Base-by-base conservation (phyloP, 139 green algal species). In the Eudorina sp. region DNA sequence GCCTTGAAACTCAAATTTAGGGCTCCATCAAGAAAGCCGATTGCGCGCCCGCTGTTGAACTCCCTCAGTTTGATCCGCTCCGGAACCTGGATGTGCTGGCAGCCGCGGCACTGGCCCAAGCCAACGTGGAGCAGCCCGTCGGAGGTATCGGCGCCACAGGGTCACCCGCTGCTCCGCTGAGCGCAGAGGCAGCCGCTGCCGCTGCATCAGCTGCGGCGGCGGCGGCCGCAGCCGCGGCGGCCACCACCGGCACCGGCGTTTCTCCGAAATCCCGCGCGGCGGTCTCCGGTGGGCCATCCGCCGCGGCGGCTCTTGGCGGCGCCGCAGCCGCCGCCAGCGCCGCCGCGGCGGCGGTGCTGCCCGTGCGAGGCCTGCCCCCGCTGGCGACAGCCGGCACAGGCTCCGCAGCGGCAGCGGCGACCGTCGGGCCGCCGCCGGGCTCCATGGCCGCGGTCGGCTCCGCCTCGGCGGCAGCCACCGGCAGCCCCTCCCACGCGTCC, bases 1-100 rank as follows among this genome's bases (percentile, higher is more conserved):
- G 27, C 23, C 27, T 66, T 7, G 8, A 66, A 66, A 25, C 3
- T 66, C 23, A 66, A 25, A 7, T 66, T 66, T 66, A 27, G 4
- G 27, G 6, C 43, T 80, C 27, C 74, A n/a, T n/a, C 46, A 16
- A 3, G 1, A 1, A 7, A 27, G 14, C 48, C 36, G 18, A n/a
- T 38, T 45, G 25, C 31, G 62, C 62, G 13, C 62, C 62, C n/a
- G n/a, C n/a, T n/a, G n/a, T n/a, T n/a, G 62, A 5, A 72, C 19
- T 8, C 48, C 51, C 36, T 43, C 60, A 86, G 80, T 76, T 77
- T 36, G 80, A 77, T 31, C 80, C 60, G 36, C 62, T 86, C 7
- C 58, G 80, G 9, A 86, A 86, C 62, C 80, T 86, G 16, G 80
- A 86, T 29, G 80, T 86, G 43, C 62, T 86, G 3, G 80, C 80